These are phyloP conservation scores for Mucor indicus DNA, from an alignment of 371 early-diverging fungal genomes.

Conservation along the genomic window DNA sequence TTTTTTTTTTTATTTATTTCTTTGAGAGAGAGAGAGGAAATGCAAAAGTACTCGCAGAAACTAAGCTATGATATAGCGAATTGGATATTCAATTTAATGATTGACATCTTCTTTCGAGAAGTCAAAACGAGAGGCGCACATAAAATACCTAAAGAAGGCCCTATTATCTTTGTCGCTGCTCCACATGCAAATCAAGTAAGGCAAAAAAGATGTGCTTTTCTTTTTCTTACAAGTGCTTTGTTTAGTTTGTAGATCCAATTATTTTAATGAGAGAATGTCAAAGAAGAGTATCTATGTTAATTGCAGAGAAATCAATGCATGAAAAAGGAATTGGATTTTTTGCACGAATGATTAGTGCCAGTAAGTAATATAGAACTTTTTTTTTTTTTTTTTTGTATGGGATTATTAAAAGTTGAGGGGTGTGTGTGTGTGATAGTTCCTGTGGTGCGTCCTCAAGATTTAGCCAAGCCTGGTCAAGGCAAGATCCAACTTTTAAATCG, in stretches of 20 bases:
- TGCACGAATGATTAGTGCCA: conserved; percentile 65
- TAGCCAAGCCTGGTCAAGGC: conserved; percentile 69
- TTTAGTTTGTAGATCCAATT: conserved; percentile 87
- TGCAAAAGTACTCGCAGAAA: conserved; percentile 3
- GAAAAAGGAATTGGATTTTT: conserved; percentile 77
- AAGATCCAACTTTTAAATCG: conserved; percentile 60
- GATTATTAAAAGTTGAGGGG: neutral
- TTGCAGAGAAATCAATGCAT: conserved; percentile 85
- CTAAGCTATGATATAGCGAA: conserved; percentile 47
- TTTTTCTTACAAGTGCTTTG: neutral
- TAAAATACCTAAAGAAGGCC: conserved; percentile 79
- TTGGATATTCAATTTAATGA: conserved; percentile 53
- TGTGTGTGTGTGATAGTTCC: conserved; percentile 52
- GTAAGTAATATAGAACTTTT: conserved; percentile 30
- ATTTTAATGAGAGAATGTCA: conserved; percentile 74
- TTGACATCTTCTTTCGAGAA: conserved; percentile 85
- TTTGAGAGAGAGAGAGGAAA: neutral
- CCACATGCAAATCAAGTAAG: conserved; percentile 92
- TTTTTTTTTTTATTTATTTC: neutral
- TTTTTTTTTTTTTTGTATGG: neutral
- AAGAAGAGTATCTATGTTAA: conserved; percentile 76
- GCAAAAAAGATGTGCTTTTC: neutral
- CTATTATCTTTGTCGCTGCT: conserved; percentile 89
- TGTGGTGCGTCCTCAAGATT: conserved; percentile 88
- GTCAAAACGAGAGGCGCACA: conserved; percentile 81